These are phyloP conservation scores for Jaapia argillacea DNA, from an alignment of 768 basidiomycete species.

Conservation along the genomic window DNA sequence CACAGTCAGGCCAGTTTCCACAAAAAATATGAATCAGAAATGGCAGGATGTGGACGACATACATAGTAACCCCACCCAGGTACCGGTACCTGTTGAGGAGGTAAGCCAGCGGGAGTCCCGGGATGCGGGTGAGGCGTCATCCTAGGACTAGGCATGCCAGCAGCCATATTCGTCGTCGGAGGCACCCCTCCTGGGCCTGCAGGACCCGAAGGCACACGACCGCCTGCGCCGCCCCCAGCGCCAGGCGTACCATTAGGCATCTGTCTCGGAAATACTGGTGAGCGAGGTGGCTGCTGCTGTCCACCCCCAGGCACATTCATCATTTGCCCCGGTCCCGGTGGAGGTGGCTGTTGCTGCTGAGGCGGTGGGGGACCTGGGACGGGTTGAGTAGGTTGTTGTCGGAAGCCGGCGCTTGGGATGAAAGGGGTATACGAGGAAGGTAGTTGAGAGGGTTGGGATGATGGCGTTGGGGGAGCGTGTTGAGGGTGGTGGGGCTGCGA, in stretches of 20 bases:
- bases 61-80: slow-evolving; percentile 51
- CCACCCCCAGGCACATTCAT: slow-evolving; percentile 7
- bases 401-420: slow-evolving; percentile 5
- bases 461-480: slow-evolving; percentile 19
- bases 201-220: slow-evolving; percentile 32
- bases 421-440: slow-evolving; percentile 29
- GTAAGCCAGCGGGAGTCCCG: slow-evolving; percentile 41
- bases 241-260: slow-evolving; percentile 53
- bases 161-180: slow-evolving; percentile 25
- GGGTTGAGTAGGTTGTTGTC: slow-evolving; percentile 1
- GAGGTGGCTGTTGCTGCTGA: too few species aligned
- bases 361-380: too few species aligned
- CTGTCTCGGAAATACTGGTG: slow-evolving; percentile 54
- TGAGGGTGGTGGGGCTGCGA: slow-evolving; percentile 31
- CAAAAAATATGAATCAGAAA: slow-evolving; percentile 4
- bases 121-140: slow-evolving; percentile 50
- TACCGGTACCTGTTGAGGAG: slow-evolving; percentile 27
- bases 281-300: slow-evolving; percentile 33
- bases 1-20: not conserved
- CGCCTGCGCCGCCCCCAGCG: slow-evolving; percentile 32
- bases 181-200: slow-evolving; percentile 29
- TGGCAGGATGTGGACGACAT: too few species aligned
- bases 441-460: slow-evolving; percentile 26
- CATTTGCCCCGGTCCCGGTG: too few species aligned
- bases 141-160: slow-evolving; percentile 59